phyloP scores from a whole-genome alignment of 2,329 filamentous ascomycete genomes.

The Monosporascus sp. region DNA sequence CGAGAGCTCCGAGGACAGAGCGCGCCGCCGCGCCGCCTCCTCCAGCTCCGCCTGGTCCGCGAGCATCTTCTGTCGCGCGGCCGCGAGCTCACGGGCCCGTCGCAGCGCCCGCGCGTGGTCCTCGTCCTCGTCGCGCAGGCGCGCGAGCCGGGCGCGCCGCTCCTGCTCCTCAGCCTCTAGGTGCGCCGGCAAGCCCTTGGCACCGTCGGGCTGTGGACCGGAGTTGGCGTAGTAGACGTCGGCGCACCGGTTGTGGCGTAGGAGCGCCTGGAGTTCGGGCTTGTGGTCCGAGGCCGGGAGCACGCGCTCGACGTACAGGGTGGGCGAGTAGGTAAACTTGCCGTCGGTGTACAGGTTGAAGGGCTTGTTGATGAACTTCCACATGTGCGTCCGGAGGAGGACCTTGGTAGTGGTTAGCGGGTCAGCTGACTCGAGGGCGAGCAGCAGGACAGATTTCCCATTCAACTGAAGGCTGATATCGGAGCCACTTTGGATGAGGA shows the following conservation, averaged over 20 bases:
- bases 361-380: constrained; percentile 57
- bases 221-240: constrained; percentile 51
- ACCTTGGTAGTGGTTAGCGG: constrained; percentile 50
- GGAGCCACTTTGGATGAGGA: constrained; percentile 50
- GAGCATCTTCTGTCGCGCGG: constrained; percentile 45
- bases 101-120: constrained; percentile 44
- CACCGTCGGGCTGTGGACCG: constrained; percentile 48
- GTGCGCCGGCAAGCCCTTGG: constrained; percentile 45
- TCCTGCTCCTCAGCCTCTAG: constrained; percentile 44
- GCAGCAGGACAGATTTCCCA: constrained; percentile 53
- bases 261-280: constrained; percentile 39
- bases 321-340: constrained; percentile 55
- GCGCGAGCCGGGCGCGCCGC: constrained; percentile 40
- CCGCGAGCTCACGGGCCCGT: constrained; percentile 45
- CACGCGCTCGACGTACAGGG: constrained; percentile 53
- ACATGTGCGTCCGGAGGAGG: constrained; percentile 58
- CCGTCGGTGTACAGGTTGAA: constrained; percentile 50
- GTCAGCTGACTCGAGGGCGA: constrained; percentile 54
- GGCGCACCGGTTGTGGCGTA: constrained; percentile 45
- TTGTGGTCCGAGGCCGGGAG: constrained; percentile 33
- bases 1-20: constrained; percentile 39
- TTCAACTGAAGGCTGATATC: constrained; percentile 50
- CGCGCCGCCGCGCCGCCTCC: constrained; percentile 41
- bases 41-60: constrained; percentile 45
- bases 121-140: constrained; percentile 40